phyloP scores from a whole-genome alignment of 2,329 filamentous ascomycete species.

The Chrysosporium keratinophilum region DNA sequence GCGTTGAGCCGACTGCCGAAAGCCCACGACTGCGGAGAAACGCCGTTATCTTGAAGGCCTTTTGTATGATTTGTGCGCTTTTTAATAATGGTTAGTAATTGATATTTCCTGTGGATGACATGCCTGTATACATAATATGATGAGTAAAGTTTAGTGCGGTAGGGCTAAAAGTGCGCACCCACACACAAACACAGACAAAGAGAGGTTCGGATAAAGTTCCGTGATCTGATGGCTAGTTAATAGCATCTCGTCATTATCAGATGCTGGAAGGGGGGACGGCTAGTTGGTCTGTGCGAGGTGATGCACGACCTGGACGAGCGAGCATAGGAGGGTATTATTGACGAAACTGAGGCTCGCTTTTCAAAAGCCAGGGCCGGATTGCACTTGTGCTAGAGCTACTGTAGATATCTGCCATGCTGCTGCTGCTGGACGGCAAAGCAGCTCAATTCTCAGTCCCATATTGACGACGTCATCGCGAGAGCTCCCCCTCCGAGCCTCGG shows the following conservation, averaged over 20 bases:
- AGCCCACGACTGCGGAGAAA: background rate
- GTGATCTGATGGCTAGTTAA: background rate
- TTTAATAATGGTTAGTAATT: no score
- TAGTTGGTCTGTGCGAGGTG: background rate
- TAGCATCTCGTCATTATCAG: background rate
- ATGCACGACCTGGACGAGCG: no score
- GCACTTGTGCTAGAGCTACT: no score
- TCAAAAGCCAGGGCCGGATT: no score
- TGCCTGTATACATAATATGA: background rate
- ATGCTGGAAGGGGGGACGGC: background rate
- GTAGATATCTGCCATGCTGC: no score
- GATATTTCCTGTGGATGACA: no score
- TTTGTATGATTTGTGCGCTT: background rate
- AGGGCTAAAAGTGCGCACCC: background rate
- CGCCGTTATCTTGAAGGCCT: background rate
- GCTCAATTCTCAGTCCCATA: no score
- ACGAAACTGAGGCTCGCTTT: no score
- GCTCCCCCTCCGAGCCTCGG: slow-evolving; percentile 1
- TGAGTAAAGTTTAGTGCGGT: background rate
- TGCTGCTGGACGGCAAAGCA: no score
- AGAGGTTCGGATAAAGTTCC: slow-evolving; percentile 3
- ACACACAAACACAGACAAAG: background rate
- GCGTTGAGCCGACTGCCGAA: background rate
- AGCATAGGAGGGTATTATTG: no score
- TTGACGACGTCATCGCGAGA: background rate